Conservation (phyloP, 2,329 filamentous ascomycete species). For the Sarocladiaceae sp. region DNA sequence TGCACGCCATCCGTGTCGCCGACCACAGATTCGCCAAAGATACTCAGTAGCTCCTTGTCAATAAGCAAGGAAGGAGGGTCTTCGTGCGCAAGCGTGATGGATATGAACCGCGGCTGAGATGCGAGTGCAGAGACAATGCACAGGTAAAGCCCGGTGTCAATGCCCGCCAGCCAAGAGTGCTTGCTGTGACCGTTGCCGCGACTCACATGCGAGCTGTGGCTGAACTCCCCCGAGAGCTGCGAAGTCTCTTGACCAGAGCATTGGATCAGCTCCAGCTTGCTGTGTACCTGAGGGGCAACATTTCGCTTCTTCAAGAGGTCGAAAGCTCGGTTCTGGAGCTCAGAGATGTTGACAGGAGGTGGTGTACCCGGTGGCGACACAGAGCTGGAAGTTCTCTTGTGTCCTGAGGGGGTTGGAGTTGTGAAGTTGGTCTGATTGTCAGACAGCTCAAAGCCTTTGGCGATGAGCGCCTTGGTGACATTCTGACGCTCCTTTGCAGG, state of each 20-base stretch:
- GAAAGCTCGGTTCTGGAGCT: conserved; percentile 80
- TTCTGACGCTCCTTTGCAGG: conserved; percentile 66
- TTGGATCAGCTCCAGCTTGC: conserved; percentile 66
- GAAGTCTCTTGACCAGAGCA: conserved; percentile 62
- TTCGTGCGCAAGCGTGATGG: conserved; percentile 63
- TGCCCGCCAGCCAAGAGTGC: conserved; percentile 46
- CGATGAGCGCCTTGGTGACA: conserved; percentile 70
- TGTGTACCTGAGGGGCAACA: conserved; percentile 66
- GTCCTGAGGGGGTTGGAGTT: conserved; percentile 36
- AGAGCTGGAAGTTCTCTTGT: conserved; percentile 21
- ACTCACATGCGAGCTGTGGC: conserved; percentile 30
- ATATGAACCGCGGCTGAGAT: conserved; percentile 63
- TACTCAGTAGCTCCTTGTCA: conserved; percentile 58
- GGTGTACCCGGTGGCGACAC: conserved; percentile 58
- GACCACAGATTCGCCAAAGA: conserved; percentile 68
- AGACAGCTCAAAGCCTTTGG: conserved; percentile 78
- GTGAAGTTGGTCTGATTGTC: conserved; percentile 63
- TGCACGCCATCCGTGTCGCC: conserved; percentile 66
- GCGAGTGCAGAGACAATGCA: conserved; percentile 56
- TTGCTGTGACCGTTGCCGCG: conserved; percentile 27
- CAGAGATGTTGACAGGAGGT: conserved; percentile 68
- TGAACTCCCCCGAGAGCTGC: conserved; percentile 30
- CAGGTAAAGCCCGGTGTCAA: conserved; percentile 58
- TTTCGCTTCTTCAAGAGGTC: conserved; percentile 70
- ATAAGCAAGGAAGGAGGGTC: conserved; percentile 69